Base-by-base conservation (phyloP, 2,329 filamentous ascomycete species). In the Aspergillus quadricinctus region DNA sequence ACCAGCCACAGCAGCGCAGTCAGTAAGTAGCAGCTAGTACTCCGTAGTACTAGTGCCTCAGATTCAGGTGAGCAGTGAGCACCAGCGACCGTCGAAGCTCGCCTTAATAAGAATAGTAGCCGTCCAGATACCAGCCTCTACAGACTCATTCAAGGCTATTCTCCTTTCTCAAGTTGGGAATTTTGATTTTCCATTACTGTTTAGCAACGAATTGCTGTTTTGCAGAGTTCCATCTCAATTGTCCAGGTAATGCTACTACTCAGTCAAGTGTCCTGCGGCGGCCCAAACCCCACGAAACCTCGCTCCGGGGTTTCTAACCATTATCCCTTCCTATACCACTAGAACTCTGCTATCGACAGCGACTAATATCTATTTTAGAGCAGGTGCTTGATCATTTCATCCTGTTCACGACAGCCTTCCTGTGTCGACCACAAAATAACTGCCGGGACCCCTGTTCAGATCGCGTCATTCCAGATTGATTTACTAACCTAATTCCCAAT, bases 261-360 rank as follows among this genome's bases (percentile, higher is more conserved):
- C 62, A 58, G 60, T 61, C 67, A 64, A 63, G 58, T 67, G 67
- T 54, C 48, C 63, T 59, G 69, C 67, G 67, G 68, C 69, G 60
- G 64, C 68, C 69, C 69, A 71, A 68, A 68, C 70, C 71, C 70
- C 69, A 71, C 70, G 69, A 71, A 72, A 68, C 69, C 66, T 71
- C 70, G 59, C 64, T 65, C 67, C 64, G 64, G 64, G 60, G 63
- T 58, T 54, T 54, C 61, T 62, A 54, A 61, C 62, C 57, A 61
- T 50, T 61, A 61, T 60, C 63, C 64, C 66, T 69, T 64, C 59
- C 58, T 60, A 62, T 66, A 61, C 57, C 63, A 63, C 61, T 51
- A 52, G 58, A 46, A 60, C 56, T 57, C 53, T 59, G 50, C 54
- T 55, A 58, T 58, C 52, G 48, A 40, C 54, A 41, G 48, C 58